Base-by-base conservation (phyloP, 2,329 filamentous ascomycete species). In the Periglandula ipomoeae region DNA sequence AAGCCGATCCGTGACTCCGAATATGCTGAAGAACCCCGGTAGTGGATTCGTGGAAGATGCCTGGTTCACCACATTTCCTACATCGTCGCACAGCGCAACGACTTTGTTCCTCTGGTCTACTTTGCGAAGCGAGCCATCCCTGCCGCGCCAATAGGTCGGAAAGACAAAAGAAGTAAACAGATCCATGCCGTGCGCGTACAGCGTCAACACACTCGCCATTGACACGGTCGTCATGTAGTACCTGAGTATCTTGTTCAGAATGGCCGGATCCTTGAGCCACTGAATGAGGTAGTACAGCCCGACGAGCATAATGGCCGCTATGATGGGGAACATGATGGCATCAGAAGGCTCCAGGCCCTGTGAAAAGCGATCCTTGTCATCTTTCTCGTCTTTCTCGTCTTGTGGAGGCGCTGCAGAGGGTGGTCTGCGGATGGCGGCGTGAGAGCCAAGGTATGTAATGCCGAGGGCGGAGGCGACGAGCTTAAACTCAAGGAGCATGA, bases 211-310 rank as follows among this genome's bases (percentile, higher is more conserved):
- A 52, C 87, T 88, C 53, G 86, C 83, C n/a, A 94, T 67, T 0
- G 87, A 88, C 61, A 91, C 81, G 50, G 80, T 65, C 3, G 86
- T 87, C 67, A 95, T 90, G 70, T 97, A 96, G 60, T 78, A 81
- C 35, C 87, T 84, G 20, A 97, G 70, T 35, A 94, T 78, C 65
- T 84, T 87, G 70, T 91, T 96, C 59, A 97, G 69, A 20, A 94
- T 71, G 10, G 82, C 74, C 1, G 89, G 84, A 59, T 95, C 87
- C 55, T 91, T 75, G 48, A 96, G 78, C 78, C 85, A 93, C 64
- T 94, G 89, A 61, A 97, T 89, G 51, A 95, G 73, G 58, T 90
- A 84, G 70, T 97, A 97, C 11, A 97, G 73, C 5, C 81, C 81
- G 38, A 82, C 75, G 8, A 97, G 78, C 1, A 84, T 81, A 9